Evolutionary conservation across 176 grass and related monocot species (phyloP).

Genomic region (Coix lacrymajobi): DNA sequence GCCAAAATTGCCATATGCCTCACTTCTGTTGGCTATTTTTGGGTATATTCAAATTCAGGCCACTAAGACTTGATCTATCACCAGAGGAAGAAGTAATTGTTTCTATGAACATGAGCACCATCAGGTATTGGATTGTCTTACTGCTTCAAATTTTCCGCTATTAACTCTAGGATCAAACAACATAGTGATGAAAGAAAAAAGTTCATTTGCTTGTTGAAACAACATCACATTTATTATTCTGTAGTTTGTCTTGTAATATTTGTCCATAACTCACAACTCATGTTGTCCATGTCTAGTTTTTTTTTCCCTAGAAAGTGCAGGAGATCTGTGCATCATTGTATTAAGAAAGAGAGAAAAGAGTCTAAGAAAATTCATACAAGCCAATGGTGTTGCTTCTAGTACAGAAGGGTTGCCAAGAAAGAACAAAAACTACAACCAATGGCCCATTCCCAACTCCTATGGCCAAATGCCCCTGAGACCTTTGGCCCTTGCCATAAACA

Average conservation of each 20-base stretch:
- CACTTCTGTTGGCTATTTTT: slow-evolving; percentile 13
- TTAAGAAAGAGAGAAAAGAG: neutral
- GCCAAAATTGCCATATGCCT: slow-evolving; percentile 1
- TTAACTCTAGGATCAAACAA: slow-evolving; percentile 14
- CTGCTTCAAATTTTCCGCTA: neutral
- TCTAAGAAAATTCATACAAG: neutral
- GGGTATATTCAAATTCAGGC: slow-evolving; percentile 49
- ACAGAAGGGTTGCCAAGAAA: neutral
- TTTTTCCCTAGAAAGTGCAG: neutral
- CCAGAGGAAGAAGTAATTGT: slow-evolving; percentile 89
- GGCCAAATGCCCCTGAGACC: neutral
- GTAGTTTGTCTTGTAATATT: neutral
- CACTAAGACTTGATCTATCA: slow-evolving; percentile 84
- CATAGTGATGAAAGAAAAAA: neutral
- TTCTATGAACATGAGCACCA: slow-evolving; percentile 87
- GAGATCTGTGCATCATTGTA: neutral
- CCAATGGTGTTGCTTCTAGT: neutral
- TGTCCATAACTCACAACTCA: neutral
- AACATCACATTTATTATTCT: neutral
- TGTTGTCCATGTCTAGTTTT: neutral
- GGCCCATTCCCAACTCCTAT: neutral
- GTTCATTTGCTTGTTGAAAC: slow-evolving; percentile 4
- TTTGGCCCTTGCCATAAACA: neutral
- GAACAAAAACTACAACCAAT: neutral
- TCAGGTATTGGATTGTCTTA: slow-evolving; percentile 62